A percentile compares a stretch with the other conserved stretches of the same genome.
These are phyloP conservation scores for Claviceps fusiformis DNA, from an alignment of 2,329 filamentous ascomycete genomes.

Conservation along the genomic window DNA sequence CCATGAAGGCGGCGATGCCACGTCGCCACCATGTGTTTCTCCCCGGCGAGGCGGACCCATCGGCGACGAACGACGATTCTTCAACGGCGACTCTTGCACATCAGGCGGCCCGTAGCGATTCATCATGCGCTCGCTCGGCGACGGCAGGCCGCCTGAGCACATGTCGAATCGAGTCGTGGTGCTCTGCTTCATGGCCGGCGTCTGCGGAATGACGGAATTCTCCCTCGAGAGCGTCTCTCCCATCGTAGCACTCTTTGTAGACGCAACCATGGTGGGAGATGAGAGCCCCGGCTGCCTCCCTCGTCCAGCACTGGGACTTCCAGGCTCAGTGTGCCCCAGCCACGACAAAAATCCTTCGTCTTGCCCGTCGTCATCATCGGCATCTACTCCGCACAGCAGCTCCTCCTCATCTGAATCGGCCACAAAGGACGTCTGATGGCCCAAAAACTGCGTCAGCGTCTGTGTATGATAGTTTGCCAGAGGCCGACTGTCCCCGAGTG, in stretches of 20 bases:
- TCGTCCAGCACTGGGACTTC: conserved; percentile 14
- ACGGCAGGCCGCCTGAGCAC: conserved; percentile 25
- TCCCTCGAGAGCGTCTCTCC: conserved; percentile 11
- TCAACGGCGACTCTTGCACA: conserved; percentile 23
- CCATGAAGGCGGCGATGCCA: conserved; percentile 7
- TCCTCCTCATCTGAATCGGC: conserved; percentile 23
- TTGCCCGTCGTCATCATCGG: conserved; percentile 11
- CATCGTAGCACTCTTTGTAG: not conserved
- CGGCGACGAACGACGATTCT: conserved; percentile 20
- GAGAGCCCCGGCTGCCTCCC: not conserved
- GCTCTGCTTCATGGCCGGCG: conserved; percentile 21
- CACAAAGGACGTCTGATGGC: conserved; percentile 15
- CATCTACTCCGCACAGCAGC: not conserved
- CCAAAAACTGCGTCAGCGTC: conserved; percentile 27
- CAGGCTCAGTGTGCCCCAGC: conserved; percentile 13
- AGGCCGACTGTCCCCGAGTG: conserved; percentile 16
- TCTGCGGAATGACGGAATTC: conserved; percentile 27
- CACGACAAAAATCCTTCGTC: conserved; percentile 21
- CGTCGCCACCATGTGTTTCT: conserved; percentile 10
- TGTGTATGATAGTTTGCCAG: conserved; percentile 26
- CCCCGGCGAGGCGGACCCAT: conserved; percentile 9
- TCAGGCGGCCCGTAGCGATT: conserved; percentile 24
- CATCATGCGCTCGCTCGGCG: conserved; percentile 27
- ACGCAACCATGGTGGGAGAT: not conserved
- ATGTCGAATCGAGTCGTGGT: conserved; percentile 23